Evolutionary conservation across 768 basidiomycete species (phyloP).

Genomic region (Pleurotus pulmonarius): DNA sequence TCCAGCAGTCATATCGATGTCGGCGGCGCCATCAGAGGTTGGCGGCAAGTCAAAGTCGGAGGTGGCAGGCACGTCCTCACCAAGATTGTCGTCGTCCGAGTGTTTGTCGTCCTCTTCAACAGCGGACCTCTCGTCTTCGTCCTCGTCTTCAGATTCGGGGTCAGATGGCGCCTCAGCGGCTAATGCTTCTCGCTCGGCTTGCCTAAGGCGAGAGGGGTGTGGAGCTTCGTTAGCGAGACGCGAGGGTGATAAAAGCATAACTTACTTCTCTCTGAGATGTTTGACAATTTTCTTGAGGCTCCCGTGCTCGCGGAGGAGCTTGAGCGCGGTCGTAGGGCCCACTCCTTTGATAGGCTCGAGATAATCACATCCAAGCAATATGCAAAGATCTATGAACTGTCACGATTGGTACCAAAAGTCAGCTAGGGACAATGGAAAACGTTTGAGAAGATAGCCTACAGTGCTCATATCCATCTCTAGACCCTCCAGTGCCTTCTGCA

Average conservation of each 20-base stretch:
- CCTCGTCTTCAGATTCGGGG: slow-evolving; percentile 14
- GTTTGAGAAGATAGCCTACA: background rate
- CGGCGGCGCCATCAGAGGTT: background rate
- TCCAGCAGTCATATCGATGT: background rate
- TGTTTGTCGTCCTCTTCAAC: background rate
- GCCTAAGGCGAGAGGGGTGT: slow-evolving; percentile 15
- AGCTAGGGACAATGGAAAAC: background rate
- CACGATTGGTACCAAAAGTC: background rate
- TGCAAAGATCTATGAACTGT: slow-evolving; percentile 94
- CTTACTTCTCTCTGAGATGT: slow-evolving; percentile 75
- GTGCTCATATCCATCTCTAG: slow-evolving; percentile 86
- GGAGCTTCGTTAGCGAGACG: background rate
- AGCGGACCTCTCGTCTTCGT: slow-evolving; percentile 19
- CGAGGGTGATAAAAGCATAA: background rate
- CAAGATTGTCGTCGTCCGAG: slow-evolving; percentile 3
- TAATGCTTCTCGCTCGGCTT: slow-evolving; percentile 39
- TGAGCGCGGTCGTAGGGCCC: slow-evolving; percentile 93
- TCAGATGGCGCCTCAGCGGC: slow-evolving; percentile 28
- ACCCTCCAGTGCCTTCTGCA: slow-evolving; percentile 80
- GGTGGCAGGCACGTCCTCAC: background rate
- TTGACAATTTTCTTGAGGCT: slow-evolving; percentile 69
- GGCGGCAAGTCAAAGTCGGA: background rate
- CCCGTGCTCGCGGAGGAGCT: slow-evolving; percentile 82
- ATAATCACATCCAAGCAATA: slow-evolving; percentile 96
- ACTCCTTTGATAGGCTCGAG: slow-evolving; percentile 98